Evolutionary conservation across 768 basidiomycete genomes (phyloP).

Genomic region (Mycena albidolilacea): DNA sequence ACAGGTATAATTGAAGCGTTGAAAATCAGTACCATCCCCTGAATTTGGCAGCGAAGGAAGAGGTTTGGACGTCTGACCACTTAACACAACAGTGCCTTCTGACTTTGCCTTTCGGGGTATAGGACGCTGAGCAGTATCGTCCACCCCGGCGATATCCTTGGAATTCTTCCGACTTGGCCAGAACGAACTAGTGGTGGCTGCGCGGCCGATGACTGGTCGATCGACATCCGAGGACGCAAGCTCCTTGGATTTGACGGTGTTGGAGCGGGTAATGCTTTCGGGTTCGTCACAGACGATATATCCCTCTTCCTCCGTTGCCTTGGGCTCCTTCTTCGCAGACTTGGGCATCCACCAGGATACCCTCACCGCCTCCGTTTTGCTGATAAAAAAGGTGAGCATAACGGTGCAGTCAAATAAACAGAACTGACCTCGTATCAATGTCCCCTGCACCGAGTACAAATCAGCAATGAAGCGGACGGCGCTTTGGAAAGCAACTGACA

Average conservation of each 20-base stretch:
- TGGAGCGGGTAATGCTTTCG: slow-evolving; percentile 19
- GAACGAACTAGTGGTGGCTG: slow-evolving; percentile 48
- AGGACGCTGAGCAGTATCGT: slow-evolving; percentile 45
- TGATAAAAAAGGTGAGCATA: slow-evolving; percentile 4
- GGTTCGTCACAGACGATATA: slow-evolving; percentile 33
- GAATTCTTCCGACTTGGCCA: slow-evolving; percentile 50
- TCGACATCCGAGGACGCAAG: slow-evolving; percentile 2
- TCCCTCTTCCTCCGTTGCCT: slow-evolving; percentile 24
- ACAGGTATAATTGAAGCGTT: slow-evolving; percentile 1
- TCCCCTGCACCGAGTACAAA: slow-evolving; percentile 64
- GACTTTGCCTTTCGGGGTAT: slow-evolving; percentile 47
- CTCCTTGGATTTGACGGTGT: slow-evolving; percentile 24
- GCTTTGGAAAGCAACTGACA: slow-evolving; percentile 65
- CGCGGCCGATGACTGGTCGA: slow-evolving; percentile 39
- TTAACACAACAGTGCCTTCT: slow-evolving; percentile 40
- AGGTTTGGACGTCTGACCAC: slow-evolving; percentile 25
- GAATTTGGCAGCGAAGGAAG: slow-evolving; percentile 34
- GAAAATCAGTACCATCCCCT: slow-evolving; percentile 35
- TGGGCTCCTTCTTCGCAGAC: slow-evolving; percentile 20
- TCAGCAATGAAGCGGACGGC: neutral
- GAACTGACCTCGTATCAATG: slow-evolving; percentile 62
- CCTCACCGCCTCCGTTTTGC: slow-evolving; percentile 73
- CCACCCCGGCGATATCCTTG: slow-evolving; percentile 52
- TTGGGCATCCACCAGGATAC: slow-evolving; percentile 49
- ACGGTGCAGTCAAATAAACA: neutral